Evolutionary conservation across 352 stramenopile species (phyloP), one percentile per base, ranked within the genome.

Genomic region (Phytophthora colocasiae): DNA sequence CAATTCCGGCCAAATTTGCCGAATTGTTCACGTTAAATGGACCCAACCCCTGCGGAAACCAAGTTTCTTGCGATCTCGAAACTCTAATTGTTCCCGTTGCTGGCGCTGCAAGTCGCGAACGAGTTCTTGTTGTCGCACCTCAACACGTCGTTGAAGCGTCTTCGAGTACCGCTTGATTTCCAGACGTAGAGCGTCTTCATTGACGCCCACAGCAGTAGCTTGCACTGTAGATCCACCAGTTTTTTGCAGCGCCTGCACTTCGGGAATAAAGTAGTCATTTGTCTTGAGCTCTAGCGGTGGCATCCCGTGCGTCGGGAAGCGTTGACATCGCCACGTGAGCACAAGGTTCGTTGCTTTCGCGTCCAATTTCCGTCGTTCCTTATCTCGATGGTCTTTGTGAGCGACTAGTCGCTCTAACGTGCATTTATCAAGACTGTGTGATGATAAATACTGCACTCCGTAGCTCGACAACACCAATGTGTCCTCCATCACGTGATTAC

Each of bases 381-480:
- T 36, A 1, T 52, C 56, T 4, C 66, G 58, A n/a, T 54, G 43
- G 0, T 38, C 14, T 17, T 57, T 73, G 8, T 58, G 24, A 0
- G 31, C 22, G 4, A 69, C 31, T 9, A 78, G 6, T 2, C 71
- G 67, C 9, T 71, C 11, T 5, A 66, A 29, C 17, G 48, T 53
- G 24, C 39, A 62, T 3, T 49, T 58, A 10, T 61, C 46, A 39
- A 67, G 27, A 26, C 52, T 58, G n/a, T 65, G 69, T 19, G 65
- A 56, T 5, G 66, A 52, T 9, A 90, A 56, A 47, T 73, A 87
- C 40, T 66, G 62, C 22, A 44, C 54, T 15, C 81, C 81, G 39
- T 81, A 87, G 39, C 65, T 83, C 8, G 83, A 47, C 48, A 90
- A 46, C 17, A 83, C 71, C n/a, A 85, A 55, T 2, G 69, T 78